Evolutionary conservation across 2,329 filamentous ascomycete genomes (phyloP), one percentile per base, ranked within the genome.

Genomic region (Diaporthe humulicola): DNA sequence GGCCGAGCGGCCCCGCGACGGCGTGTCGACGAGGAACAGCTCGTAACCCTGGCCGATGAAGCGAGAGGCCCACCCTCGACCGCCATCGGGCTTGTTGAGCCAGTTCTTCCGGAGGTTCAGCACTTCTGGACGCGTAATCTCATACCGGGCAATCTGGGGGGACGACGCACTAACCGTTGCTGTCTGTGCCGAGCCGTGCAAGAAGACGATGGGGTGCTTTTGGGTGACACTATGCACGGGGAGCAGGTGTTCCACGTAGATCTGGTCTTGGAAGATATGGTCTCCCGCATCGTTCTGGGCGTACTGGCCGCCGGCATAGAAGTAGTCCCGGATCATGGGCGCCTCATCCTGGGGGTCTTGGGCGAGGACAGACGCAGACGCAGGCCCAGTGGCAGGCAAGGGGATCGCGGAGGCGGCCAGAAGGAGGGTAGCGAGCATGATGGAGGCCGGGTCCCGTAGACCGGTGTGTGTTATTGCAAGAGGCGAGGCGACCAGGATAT

Each of bases 201-300:
- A 84, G 70, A 87, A 81, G 36, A 88, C 78, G 45, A 88, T 79
- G 0, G 86, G 86, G 45, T 74, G 78, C 4, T 75, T 56, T 60
- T 79, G 79, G 52, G 67, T 77, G 42, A 74, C 78, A 45, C 79
- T 79, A 14, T 61, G 33, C 8, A 78, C 75, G 19, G 87, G 86
- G 9, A 78, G 77, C 22, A 89, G 82, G 73, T 83, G 83, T 81
- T 90, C 89, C 38, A 90, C 87, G 77, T 90, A 90, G 83, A 90
- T 88, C 81, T 90, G 88, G 71, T 84, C 84, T 45, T 69, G 42
- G 25, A 67, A 50, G 60, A 73, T 28, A 22, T 73, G 71, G 36
- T 69, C 71, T 36, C 71, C 71, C 12, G 58, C 58, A 12, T 19
- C 40, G 33, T 69, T 69, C 57, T 73, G 36, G 40, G 50, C 60